Evolutionary conservation across 805 yeast species (phyloP).

Genomic region (Isabelozyma gotoi): DNA sequence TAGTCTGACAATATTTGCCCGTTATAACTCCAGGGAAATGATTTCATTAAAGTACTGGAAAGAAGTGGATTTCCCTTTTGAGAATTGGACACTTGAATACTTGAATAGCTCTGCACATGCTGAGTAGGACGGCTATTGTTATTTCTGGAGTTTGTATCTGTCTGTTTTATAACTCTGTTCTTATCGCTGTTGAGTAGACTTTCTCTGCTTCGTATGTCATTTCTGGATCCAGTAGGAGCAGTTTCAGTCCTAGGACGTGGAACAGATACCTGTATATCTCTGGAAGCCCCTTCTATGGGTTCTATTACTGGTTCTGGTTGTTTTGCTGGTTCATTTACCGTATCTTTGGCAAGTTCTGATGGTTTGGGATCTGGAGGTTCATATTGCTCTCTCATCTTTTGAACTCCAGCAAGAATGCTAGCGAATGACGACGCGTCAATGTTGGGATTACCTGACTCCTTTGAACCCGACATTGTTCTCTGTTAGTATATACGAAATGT

Average conservation of each 20-base stretch:
- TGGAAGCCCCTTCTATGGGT: not conserved
- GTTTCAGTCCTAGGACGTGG: conserved; percentile 2
- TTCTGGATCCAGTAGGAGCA: not conserved
- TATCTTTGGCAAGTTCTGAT: not conserved
- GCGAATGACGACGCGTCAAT: conserved; percentile 65
- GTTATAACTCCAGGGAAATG: conserved; percentile 56
- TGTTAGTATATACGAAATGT: too few species aligned
- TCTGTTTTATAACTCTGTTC: not conserved
- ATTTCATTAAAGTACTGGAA: conserved; percentile 46
- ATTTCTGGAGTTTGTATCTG: conserved; percentile 7
- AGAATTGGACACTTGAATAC: conserved; percentile 58
- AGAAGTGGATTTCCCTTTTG: conserved; percentile 76
- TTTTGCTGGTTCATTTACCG: not conserved
- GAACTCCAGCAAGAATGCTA: conserved; percentile 69
- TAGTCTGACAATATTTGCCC: conserved; percentile 58
- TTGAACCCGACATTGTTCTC: not conserved
- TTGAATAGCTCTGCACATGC: conserved; percentile 12
- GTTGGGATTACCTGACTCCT: not conserved
- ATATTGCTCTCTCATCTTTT: conserved; percentile 52
- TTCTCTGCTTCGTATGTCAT: not conserved
- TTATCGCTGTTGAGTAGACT: not conserved
- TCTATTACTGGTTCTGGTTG: not conserved
- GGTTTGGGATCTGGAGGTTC: conserved; percentile 13
- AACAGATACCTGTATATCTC: not conserved
- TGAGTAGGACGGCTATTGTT: conserved; percentile 15